Conservation (phyloP, 192 early-diverging fungal genomes). For the Backusella mclennaniae region DNA sequence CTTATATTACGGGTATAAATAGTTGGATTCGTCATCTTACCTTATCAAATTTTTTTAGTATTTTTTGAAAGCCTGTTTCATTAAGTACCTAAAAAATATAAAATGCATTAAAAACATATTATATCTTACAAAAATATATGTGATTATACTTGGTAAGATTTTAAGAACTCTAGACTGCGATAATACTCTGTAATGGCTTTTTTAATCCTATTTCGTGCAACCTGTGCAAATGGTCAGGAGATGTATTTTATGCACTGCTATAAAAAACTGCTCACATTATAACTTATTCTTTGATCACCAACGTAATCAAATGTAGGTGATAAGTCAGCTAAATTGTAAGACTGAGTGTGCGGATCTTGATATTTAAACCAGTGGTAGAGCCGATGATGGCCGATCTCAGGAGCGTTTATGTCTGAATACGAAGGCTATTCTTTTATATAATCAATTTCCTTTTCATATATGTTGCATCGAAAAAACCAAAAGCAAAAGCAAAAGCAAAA, state of each 20-base stretch:
- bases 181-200: constrained; percentile 72
- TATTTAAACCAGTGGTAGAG: constrained; percentile 6
- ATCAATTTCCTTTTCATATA: not conserved
- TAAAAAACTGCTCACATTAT: not conserved
- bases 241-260: not conserved
- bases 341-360: not conserved
- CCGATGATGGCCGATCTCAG: not conserved
- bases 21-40: not conserved
- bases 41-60: constrained; percentile 77
- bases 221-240: not conserved
- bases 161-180: constrained; percentile 66
- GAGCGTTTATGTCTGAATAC: not conserved
- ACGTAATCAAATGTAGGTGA: constrained; percentile 1
- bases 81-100: constrained; percentile 37
- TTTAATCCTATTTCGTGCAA: constrained; percentile 46
- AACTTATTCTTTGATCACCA: not conserved
- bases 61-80: constrained; percentile 66
- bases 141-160: constrained; percentile 57
- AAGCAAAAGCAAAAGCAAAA: too few relatives aligned
- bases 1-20: not conserved
- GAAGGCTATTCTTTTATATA: not conserved
- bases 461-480: too few relatives aligned
- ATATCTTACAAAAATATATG: not conserved
- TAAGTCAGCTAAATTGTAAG: constrained; percentile 3
- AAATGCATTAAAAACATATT: not conserved